phyloP scores from a whole-genome alignment of 495 filamentous ascomycete genomes.

The Lasiosphaeria hispida region DNA sequence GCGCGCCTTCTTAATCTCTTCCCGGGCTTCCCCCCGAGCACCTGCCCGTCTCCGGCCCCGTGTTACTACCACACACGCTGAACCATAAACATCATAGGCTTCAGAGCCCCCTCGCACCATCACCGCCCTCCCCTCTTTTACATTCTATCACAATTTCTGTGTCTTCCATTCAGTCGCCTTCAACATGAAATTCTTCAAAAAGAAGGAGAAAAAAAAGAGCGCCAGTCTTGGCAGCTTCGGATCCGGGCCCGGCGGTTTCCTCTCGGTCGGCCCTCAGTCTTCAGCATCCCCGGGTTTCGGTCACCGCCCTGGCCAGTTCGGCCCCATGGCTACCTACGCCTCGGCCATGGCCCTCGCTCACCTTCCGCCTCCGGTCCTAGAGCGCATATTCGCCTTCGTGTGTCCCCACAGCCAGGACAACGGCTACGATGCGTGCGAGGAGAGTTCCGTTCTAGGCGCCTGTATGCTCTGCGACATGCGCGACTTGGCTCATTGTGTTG shows the following conservation, averaged over 20 bases:
- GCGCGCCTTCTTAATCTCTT: too few species aligned
- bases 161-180: background rate
- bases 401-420: conserved; percentile 81
- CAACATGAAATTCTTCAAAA: conserved; percentile 46
- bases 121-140: background rate
- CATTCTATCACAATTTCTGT: background rate
- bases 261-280: conserved; percentile 12
- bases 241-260: background rate
- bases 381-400: conserved; percentile 72
- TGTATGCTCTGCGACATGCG: conserved; percentile 96
- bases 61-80: background rate
- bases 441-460: conserved; percentile 74
- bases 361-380: conserved; percentile 63
- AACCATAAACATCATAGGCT: too few species aligned
- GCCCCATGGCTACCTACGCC: conserved; percentile 22
- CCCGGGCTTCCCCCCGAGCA: too few species aligned
- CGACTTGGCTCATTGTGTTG: conserved; percentile 76
- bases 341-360: conserved; percentile 34
- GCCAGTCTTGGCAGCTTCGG: conserved; percentile 20
- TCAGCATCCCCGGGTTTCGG: conserved; percentile 4
- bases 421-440: conserved; percentile 76
- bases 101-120: background rate
- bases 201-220: conserved; percentile 33
- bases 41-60: too few species aligned
- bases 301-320: conserved; percentile 8